These are phyloP conservation scores for Cladosporium sp. DNA, from an alignment of 2,329 filamentous ascomycete species.

Conservation along the genomic window DNA sequence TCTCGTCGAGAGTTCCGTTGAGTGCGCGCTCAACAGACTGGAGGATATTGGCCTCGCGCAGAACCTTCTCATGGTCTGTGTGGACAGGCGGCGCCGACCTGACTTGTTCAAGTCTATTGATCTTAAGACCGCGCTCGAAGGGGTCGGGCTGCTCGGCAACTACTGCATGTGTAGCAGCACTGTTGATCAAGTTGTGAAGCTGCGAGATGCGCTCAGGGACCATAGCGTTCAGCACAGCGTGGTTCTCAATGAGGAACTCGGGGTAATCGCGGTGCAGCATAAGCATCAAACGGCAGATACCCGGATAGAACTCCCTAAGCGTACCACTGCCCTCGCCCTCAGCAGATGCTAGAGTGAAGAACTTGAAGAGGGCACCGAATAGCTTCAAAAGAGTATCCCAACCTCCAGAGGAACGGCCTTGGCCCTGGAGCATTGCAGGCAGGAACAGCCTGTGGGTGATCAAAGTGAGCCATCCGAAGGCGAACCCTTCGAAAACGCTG, in stretches of 20 bases:
- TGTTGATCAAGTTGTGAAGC: conserved; percentile 83
- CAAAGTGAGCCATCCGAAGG: conserved; percentile 81
- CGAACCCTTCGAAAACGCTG: conserved; percentile 74
- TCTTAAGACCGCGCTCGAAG: conserved; percentile 71
- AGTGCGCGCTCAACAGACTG: conserved; percentile 55
- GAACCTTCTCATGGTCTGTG: conserved; percentile 61
- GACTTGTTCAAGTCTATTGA: conserved; percentile 75
- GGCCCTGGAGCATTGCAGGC: conserved; percentile 67
- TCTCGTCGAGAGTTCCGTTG: conserved; percentile 62
- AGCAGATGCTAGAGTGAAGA: conserved; percentile 71
- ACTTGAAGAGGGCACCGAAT: conserved; percentile 37
- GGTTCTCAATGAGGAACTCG: conserved; percentile 86
- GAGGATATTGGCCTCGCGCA: conserved; percentile 55
- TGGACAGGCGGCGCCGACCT: conserved; percentile 66
- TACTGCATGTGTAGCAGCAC: conserved; percentile 71
- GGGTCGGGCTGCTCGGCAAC: conserved; percentile 70
- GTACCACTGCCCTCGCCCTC: conserved; percentile 79
- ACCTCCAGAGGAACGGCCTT: conserved; percentile 50
- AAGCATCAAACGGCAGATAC: conserved; percentile 77
- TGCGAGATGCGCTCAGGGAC: conserved; percentile 85
- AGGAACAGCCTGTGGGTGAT: conserved; percentile 84
- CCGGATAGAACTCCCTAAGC: conserved; percentile 82
- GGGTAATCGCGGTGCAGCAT: conserved; percentile 92
- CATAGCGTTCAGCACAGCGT: conserved; percentile 76
- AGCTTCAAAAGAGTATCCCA: conserved; percentile 76